These are phyloP conservation scores for Herpetospermum pedunculosum DNA, from an alignment of 306 rosid species.

Conservation along the genomic window DNA sequence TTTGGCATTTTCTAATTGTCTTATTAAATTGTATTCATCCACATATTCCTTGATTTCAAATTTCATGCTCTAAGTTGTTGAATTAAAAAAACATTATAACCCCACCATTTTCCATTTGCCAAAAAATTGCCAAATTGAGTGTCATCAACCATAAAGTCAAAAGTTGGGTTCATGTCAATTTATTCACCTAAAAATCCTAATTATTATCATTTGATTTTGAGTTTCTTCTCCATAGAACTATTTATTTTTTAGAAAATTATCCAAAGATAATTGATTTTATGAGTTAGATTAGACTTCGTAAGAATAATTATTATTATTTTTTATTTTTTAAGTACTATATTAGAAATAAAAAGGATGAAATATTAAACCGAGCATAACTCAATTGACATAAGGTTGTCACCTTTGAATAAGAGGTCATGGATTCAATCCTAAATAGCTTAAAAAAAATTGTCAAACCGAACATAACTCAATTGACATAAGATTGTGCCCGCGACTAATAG, in stretches of 20 bases:
- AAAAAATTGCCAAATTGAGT: not conserved
- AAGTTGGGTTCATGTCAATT: not conserved
- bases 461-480: no score
- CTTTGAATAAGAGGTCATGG: no score
- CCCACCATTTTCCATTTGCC: not conserved
- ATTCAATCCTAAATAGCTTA: no score
- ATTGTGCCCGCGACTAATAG: no score
- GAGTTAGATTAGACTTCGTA: not conserved
- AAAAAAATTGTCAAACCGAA: no score
- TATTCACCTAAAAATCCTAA: not conserved
- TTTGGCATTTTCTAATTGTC: not conserved
- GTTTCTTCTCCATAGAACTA: not conserved
- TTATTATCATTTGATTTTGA: not conserved
- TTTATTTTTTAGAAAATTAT: not conserved
- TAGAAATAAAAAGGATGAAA: not conserved
- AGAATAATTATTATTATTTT: not conserved
- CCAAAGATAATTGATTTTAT: not conserved
- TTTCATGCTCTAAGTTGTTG: not conserved
- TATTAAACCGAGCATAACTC: no score
- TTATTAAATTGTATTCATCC: not conserved
- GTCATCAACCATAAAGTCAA: not conserved
- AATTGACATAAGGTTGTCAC: no score
- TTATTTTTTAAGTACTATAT: not conserved
- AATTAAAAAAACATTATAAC: not conserved
- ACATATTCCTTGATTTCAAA: not conserved